phyloP scores from a whole-genome alignment of 2,329 filamentous ascomycete genomes.

The Penicillium digitatum region DNA sequence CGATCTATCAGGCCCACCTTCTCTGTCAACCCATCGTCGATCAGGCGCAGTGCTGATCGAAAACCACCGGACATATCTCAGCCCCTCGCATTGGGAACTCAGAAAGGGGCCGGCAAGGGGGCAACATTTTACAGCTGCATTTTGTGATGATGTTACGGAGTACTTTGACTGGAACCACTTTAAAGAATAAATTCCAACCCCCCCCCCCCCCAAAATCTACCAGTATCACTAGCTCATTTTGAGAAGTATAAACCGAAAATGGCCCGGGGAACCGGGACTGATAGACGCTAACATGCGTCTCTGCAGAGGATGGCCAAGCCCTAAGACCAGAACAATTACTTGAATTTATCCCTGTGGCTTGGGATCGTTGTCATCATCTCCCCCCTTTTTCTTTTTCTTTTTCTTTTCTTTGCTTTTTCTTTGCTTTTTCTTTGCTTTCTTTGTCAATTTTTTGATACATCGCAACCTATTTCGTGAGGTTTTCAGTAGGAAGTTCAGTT shows the following conservation, averaged over 20 bases:
- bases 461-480: constrained; percentile 13
- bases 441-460: constrained; percentile 1
- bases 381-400: background rate
- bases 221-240: background rate
- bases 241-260: background rate
- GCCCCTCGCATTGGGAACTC: background rate
- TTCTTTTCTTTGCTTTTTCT: background rate
- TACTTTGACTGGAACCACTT: background rate
- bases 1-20: constrained; percentile 13
- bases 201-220: no score
- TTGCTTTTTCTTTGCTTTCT: background rate
- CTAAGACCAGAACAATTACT: constrained; percentile 4
- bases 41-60: constrained; percentile 14
- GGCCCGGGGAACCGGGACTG: background rate
- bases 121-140: background rate
- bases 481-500: constrained; percentile 15
- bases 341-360: constrained; percentile 15
- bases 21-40: constrained; percentile 21
- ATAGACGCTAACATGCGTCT: constrained; percentile 12
- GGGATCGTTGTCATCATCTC: constrained; percentile 13
- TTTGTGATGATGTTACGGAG: background rate
- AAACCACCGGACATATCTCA: background rate
- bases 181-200: no score
- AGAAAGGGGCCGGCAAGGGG: background rate
- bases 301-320: constrained; percentile 11